These are phyloP conservation scores for Penicillium canescens DNA, from an alignment of 495 filamentous ascomycete species.

Conservation along the genomic window DNA sequence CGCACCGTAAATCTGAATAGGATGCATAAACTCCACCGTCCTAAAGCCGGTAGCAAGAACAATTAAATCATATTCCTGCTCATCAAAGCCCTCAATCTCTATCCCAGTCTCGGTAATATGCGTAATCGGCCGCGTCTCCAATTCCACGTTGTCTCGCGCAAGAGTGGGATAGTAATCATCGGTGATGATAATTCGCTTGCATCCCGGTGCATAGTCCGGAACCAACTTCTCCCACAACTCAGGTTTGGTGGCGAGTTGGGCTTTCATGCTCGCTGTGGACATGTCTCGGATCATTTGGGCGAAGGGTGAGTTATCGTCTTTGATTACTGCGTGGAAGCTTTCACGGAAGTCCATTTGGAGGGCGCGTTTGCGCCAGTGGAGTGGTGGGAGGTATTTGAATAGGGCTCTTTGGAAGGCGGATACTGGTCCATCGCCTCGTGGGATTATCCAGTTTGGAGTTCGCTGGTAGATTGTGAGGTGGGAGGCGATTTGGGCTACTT, in stretches of 20 bases:
- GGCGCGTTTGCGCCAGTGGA: constrained; percentile 48
- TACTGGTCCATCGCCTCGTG: constrained; percentile 44
- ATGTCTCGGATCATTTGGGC: constrained; percentile 32
- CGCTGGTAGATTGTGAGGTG: constrained; percentile 65
- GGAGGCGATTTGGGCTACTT: constrained; percentile 55
- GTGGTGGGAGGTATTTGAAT: constrained; percentile 43
- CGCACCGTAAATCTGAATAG: constrained; percentile 50
- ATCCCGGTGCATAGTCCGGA: constrained; percentile 53
- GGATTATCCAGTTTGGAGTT: constrained; percentile 66
- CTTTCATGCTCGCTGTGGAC: constrained; percentile 30
- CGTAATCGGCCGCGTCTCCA: constrained; percentile 50
- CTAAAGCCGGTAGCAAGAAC: constrained; percentile 58
- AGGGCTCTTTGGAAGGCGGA: constrained; percentile 34
- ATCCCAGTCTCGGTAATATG: constrained; percentile 45
- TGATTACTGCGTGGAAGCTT: constrained; percentile 37
- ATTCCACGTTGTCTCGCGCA: constrained; percentile 38
- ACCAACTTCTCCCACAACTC: constrained; percentile 51
- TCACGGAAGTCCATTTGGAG: constrained; percentile 50
- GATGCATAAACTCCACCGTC: constrained; percentile 55
- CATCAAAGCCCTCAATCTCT: constrained; percentile 35
- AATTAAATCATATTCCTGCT: constrained; percentile 52
- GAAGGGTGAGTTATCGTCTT: constrained; percentile 32
- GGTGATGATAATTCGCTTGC: constrained; percentile 55
- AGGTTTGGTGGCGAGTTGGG: constrained; percentile 36
- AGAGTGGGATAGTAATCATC: constrained; percentile 58